Evolutionary conservation across 179 eudicot genomes (phyloP), one percentile per base, ranked within the genome.

Genomic region (Patellifolia procumbens): DNA sequence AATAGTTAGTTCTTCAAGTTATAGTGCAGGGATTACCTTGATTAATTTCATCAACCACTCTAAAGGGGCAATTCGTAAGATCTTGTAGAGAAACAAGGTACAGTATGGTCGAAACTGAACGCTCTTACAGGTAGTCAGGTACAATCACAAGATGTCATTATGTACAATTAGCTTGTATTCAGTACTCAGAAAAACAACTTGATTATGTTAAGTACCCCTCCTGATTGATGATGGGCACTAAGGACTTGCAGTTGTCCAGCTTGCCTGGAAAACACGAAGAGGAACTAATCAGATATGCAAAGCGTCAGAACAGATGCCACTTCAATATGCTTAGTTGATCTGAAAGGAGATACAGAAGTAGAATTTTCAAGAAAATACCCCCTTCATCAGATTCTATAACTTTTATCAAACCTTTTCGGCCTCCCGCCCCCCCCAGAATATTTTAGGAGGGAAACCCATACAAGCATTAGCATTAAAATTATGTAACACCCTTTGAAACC

Each of bases 31-130:
- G 39, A 81, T 26, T 62, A 93, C 99, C 99, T 90, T 95, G 99
- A 84, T 95, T 95, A 51, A 95, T 95, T 86, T 95, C 99, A 90
- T 95, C 99, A 59, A 95, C 99, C 56, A 95, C 99, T 85, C 99
- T 87, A 81, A 95, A 95, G 42, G 99, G 99, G 89, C 99, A 95
- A 81, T 85, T 90, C 19, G 99, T 95, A 59, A 95, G 92, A 86
- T 95, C 99, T 89, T 95, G 99, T 64, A 95, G 85, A 68, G 99
- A 95, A 68, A 95, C 98, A 64, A 95, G 99, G 76, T 95, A 95
- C 49, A 95, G 90, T 84, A 95, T 95, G 20, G 99, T 95, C 67
- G 99, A 91, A 76, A 95, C 99, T 49, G 99, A 95, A 20, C 98
- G 96, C 85, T 95, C 99, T 98, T 95, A 73, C 66, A 81, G 71